A percentile compares a stretch with the other conserved stretches of the same genome.
Conservation (phyloP, 768 basidiomycete species). For the Cystobasidium ongulense region DNA sequence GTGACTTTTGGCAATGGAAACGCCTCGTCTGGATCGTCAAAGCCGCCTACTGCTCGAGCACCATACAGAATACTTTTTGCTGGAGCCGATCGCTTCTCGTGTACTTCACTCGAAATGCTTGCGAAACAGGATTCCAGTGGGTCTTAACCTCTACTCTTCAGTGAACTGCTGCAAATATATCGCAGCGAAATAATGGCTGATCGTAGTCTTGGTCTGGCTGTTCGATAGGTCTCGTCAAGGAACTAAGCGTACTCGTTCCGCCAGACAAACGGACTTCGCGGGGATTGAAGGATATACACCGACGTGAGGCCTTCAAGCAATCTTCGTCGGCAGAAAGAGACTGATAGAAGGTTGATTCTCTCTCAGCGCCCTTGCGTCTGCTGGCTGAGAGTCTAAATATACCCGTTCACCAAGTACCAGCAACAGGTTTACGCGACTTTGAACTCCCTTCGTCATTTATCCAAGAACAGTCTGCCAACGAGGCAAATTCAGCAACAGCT, state of each 20-base stretch:
- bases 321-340: no score
- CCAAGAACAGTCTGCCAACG: not conserved
- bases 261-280: conserved; percentile 34
- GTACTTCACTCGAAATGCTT: conserved; percentile 28
- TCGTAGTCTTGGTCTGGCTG: not conserved
- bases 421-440: conserved; percentile 31
- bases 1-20: not conserved
- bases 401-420: conserved; percentile 13
- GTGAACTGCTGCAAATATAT: no score
- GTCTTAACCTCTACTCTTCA: no score
- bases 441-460: not conserved
- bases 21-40: not conserved
- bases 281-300: conserved; percentile 1
- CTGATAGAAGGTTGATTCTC: not conserved
- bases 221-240: conserved; percentile 33
- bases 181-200: no score
- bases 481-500: not conserved
- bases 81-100: conserved; percentile 39
- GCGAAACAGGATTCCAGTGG: conserved; percentile 16
- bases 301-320: conserved; percentile 30
- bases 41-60: not conserved
- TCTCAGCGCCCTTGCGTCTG: conserved; percentile 30
- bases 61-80: conserved; percentile 37
- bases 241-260: conserved; percentile 34
- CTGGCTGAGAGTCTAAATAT: conserved; percentile 35